Percentiles rank a stretch among this genome's conserved stretches.
These are phyloP conservation scores for Crithidia sp. DNA, from an alignment of 208 protist genomes.

Conservation along the genomic window DNA sequence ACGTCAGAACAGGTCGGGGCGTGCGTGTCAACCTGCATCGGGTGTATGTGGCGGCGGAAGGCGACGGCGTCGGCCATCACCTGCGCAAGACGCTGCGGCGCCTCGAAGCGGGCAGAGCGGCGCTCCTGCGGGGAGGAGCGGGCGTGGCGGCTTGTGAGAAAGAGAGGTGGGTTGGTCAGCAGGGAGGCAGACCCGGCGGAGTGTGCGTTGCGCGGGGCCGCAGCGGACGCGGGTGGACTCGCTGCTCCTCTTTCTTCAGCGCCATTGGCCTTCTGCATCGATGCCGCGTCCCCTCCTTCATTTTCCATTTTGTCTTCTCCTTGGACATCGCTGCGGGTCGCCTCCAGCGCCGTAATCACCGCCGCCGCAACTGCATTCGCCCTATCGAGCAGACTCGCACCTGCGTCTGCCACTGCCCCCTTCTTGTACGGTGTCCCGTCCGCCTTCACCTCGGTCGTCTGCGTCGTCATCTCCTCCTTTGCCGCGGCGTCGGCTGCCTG, in stretches of 20 bases:
- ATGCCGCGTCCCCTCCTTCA: too few species aligned
- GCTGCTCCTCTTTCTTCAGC: not conserved
- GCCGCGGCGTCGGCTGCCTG: not conserved
- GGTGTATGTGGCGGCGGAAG: conserved; percentile 29
- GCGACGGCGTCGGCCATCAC: conserved; percentile 36
- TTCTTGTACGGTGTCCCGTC: too few species aligned
- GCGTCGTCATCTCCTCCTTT: too few species aligned
- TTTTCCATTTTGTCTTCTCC: too few species aligned
- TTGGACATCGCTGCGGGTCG: too few species aligned
- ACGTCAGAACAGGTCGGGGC: conserved; percentile 28
- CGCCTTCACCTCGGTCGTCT: too few species aligned
- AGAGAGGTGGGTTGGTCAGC: not conserved
- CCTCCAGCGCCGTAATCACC: too few species aligned
- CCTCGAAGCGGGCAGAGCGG: conserved; percentile 27
- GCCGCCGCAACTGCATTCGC: too few species aligned
- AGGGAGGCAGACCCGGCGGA: not conserved
- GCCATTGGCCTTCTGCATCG: not conserved
- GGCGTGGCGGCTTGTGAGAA: not conserved
- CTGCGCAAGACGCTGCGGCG: conserved; percentile 20
- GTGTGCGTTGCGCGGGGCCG: too few species aligned
- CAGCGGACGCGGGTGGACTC: not conserved
- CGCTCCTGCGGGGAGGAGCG: conserved; percentile 23
- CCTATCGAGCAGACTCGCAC: too few species aligned
- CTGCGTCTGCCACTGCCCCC: too few species aligned
- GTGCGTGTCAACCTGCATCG: conserved; percentile 17